Conservation (phyloP, 345 rosid species). For the Brassica juncea region DNA sequence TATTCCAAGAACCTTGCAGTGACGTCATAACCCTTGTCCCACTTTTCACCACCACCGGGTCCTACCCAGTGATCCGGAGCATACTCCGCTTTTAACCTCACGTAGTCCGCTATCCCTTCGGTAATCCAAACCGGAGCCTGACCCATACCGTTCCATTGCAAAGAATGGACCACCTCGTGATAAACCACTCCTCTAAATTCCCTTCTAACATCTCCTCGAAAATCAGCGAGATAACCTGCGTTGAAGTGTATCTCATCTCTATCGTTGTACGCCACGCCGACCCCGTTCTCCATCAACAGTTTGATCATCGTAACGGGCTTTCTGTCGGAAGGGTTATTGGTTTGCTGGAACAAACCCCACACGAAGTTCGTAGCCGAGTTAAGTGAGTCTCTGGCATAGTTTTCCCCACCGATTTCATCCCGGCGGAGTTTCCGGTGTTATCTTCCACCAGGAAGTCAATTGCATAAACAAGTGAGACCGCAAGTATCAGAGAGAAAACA, state of each 20-base stretch:
- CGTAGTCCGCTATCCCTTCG: conserved; percentile 71
- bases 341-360: conserved; percentile 48
- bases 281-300: conserved; percentile 38
- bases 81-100: conserved; percentile 58
- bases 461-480: conserved; percentile 16
- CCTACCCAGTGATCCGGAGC: conserved; percentile 58
- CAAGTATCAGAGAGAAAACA: conserved; percentile 4
- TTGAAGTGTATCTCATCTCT: neutral
- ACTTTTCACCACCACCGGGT: conserved; percentile 57
- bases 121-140: conserved; percentile 40
- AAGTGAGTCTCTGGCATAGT: conserved; percentile 18
- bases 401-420: conserved; percentile 42
- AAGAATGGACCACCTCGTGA: conserved; percentile 64
- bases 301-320: conserved; percentile 27
- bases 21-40: conserved; percentile 77
- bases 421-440: conserved; percentile 35
- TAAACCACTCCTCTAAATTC: conserved; percentile 62
- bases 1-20: conserved; percentile 68
- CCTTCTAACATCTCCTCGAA: conserved; percentile 42
- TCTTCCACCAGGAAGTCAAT: conserved; percentile 42
- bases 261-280: conserved; percentile 29
- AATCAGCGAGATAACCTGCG: conserved; percentile 26
- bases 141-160: conserved; percentile 70
- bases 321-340: conserved; percentile 35
- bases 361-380: conserved; percentile 39